phyloP scores from a whole-genome alignment of 225 moss, liverwort and hornwort genomes.

The Marchantia paleacea region DNA sequence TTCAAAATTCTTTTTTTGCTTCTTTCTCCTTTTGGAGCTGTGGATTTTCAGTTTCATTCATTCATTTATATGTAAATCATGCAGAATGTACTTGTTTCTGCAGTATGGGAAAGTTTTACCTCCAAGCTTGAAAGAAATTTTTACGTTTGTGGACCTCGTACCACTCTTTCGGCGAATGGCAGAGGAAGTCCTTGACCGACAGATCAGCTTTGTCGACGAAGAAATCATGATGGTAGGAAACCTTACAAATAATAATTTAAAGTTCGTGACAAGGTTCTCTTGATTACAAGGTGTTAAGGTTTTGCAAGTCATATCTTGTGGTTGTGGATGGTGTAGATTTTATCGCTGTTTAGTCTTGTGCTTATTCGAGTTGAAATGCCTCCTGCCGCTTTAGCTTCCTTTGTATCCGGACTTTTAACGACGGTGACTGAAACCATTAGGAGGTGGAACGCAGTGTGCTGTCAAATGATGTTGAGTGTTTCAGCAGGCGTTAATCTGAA shows the following conservation, averaged over 20 bases:
- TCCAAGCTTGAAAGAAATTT: conserved; percentile 56
- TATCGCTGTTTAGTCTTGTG: not conserved
- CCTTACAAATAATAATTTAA: not conserved
- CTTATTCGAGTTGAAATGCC: not conserved
- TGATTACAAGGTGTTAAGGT: not conserved
- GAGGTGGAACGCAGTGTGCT: not conserved
- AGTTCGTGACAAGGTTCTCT: not conserved
- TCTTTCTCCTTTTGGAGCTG: not conserved
- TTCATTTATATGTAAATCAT: conserved; percentile 8
- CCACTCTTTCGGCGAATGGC: conserved; percentile 79
- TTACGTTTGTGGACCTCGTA: conserved; percentile 75
- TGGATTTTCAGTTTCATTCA: not conserved
- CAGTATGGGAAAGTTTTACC: conserved; percentile 74
- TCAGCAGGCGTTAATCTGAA: not conserved
- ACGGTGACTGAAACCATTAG: not conserved
- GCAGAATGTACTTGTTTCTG: conserved; percentile 28
- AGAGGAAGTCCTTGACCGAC: conserved; percentile 64
- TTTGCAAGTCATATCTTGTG: not conserved
- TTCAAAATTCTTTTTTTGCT: not conserved
- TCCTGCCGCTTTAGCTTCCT: too few species aligned
- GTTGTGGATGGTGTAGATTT: not conserved
- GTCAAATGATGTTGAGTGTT: not conserved
- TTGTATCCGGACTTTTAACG: not conserved
- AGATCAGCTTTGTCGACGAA: conserved; percentile 37
- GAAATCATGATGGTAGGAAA: conserved; percentile 10